These are phyloP conservation scores for Thalassia testudinum DNA, from an alignment of 116 monocot species.

Conservation along the genomic window DNA sequence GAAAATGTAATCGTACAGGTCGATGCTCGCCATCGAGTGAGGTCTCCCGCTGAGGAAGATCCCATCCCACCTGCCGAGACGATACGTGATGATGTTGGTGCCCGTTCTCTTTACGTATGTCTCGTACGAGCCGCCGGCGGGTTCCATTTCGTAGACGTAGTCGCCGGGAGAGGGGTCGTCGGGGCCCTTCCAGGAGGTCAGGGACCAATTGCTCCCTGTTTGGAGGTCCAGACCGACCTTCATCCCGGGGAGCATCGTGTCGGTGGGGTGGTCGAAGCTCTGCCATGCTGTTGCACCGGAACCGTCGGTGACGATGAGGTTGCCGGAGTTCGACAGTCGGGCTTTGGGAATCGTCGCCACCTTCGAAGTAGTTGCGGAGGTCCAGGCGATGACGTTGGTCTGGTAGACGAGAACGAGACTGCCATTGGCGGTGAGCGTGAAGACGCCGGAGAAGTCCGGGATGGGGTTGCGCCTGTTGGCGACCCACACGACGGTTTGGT, in stretches of 20 bases:
- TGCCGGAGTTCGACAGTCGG: conserved; percentile 26
- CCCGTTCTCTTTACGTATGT: too few relatives aligned
- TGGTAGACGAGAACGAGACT: conserved; percentile 8
- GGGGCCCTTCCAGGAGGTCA: conserved; percentile 11
- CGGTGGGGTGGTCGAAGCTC: conserved; percentile 44
- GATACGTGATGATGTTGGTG: not conserved
- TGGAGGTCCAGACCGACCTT: conserved; percentile 14
- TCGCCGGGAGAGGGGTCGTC: conserved; percentile 19
- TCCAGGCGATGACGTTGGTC: conserved; percentile 5
- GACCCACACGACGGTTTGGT: conserved; percentile 3
- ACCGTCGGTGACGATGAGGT: conserved; percentile 19
- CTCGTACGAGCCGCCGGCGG: not conserved
- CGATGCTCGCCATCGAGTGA: not conserved
- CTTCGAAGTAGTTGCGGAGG: not conserved
- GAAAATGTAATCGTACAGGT: not conserved
- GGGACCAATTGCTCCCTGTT: not conserved
- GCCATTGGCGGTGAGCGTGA: conserved; percentile 2
- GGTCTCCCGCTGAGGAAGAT: not conserved
- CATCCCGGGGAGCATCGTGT: conserved; percentile 35
- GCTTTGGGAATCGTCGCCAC: conserved; percentile 7
- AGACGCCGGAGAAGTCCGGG: not conserved
- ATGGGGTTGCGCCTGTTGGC: conserved; percentile 6
- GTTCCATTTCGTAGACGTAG: conserved; percentile 3
- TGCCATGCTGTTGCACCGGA: conserved; percentile 19
- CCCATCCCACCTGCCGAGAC: conserved; percentile 8